Conservation (phyloP, 2,329 filamentous ascomycete species). For the Fusarium sambucinum region DNA sequence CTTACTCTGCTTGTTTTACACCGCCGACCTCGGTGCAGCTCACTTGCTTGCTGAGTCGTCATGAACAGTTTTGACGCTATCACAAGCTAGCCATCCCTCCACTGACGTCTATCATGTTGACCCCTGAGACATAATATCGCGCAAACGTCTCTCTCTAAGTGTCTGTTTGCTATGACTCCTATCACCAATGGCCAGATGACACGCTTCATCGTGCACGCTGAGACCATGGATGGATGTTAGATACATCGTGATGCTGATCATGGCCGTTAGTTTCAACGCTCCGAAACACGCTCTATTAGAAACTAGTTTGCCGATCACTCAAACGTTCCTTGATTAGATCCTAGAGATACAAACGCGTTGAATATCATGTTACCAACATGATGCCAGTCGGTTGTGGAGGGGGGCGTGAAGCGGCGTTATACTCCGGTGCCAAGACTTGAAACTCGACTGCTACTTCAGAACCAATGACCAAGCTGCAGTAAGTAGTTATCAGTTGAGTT, state of each 20-base stretch:
- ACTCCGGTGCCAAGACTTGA: not conserved
- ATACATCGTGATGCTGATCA: constrained; percentile 11
- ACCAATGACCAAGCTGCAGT: not conserved
- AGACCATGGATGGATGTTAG: not conserved
- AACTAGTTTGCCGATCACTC: not conserved
- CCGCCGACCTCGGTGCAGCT: not conserved
- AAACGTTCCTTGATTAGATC: constrained; percentile 3
- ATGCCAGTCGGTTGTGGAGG: not conserved
- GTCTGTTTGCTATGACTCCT: not conserved
- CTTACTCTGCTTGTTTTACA: not conserved
- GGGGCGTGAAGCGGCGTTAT: constrained; percentile 6
- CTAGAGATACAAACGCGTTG: not conserved
- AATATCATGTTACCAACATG: constrained; percentile 14
- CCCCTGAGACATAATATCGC: not conserved
- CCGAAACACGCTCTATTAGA: not conserved
- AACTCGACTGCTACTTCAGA: not conserved
- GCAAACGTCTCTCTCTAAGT: not conserved
- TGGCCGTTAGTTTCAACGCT: not conserved
- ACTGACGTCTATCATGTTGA: constrained; percentile 11
- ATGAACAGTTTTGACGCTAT: constrained; percentile 6
- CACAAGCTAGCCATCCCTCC: not conserved
- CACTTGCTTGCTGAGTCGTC: not conserved
- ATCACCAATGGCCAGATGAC: not conserved
- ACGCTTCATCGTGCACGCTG: constrained; percentile 1
- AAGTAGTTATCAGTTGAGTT: not conserved